Evolutionary conservation across 2,329 filamentous ascomycete genomes (phyloP).

Genomic region (Xylaria polymorpha): DNA sequence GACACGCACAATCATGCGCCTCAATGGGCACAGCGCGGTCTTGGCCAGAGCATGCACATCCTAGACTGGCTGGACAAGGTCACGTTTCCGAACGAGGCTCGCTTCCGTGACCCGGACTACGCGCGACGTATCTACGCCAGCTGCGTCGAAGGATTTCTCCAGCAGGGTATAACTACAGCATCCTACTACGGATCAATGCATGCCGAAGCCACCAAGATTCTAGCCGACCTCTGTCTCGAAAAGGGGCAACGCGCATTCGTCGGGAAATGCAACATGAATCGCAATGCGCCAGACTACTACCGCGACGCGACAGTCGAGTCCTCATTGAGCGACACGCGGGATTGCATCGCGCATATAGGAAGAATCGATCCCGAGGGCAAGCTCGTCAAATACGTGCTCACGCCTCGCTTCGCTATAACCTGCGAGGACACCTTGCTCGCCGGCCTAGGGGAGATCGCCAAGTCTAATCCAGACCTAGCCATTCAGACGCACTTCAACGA

Average conservation of each 20-base stretch:
- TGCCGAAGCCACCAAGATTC: conserved; percentile 65
- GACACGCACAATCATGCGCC: conserved; percentile 78
- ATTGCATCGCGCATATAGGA: conserved; percentile 61
- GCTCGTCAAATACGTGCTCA: conserved; percentile 64
- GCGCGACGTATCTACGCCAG: conserved; percentile 62
- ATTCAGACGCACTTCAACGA: conserved; percentile 78
- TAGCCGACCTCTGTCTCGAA: conserved; percentile 64
- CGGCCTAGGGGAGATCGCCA: conserved; percentile 66
- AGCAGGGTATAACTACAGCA: conserved; percentile 71
- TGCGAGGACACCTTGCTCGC: conserved; percentile 65
- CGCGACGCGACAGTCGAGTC: conserved; percentile 59
- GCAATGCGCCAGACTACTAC: conserved; percentile 66
- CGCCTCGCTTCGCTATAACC: conserved; percentile 70
- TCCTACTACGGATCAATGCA: conserved; percentile 70
- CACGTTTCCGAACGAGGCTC: conserved; percentile 73
- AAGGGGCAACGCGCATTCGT: conserved; percentile 69
- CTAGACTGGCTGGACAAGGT: conserved; percentile 73
- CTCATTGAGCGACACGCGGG: conserved; percentile 62
- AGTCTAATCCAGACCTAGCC: conserved; percentile 59
- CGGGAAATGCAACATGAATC: conserved; percentile 72
- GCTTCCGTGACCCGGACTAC: conserved; percentile 66
- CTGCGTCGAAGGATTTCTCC: conserved; percentile 68
- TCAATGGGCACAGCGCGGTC: conserved; percentile 62
- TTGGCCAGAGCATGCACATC: conserved; percentile 64
- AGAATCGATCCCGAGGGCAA: conserved; percentile 56